phyloP scores from a whole-genome alignment of 306 rosid genomes.

The Quercus rubra region DNA sequence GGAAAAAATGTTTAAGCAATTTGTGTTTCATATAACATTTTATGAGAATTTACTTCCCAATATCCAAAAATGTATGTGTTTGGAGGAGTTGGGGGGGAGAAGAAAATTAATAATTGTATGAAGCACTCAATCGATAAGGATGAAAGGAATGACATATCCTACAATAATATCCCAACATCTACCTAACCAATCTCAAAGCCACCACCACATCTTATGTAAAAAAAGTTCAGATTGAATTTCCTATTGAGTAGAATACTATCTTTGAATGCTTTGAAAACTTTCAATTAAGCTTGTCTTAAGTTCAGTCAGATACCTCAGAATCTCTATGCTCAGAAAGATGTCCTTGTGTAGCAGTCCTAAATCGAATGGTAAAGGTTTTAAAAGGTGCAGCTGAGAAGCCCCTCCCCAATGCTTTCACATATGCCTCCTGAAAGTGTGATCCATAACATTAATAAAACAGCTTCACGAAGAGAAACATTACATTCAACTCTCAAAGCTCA shows the following conservation, averaged over 20 bases:
- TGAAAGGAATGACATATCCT: not conserved
- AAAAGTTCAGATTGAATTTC: not conserved
- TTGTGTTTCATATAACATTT: no score
- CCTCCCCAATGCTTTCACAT: slow-evolving; percentile 88
- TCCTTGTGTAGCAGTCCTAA: slow-evolving; percentile 25
- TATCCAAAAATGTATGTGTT: no score
- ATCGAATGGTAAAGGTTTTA: slow-evolving; percentile 68
- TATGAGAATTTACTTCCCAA: no score
- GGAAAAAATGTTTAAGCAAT: no score
- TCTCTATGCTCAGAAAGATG: slow-evolving; percentile 16
- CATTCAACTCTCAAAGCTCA: not conserved
- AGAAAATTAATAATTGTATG: not conserved
- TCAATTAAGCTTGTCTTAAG: not conserved
- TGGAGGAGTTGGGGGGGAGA: not conserved
- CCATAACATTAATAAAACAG: slow-evolving; percentile 10
- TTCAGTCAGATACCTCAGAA: slow-evolving; percentile 38
- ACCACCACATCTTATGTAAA: not conserved
- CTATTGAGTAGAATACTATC: not conserved
- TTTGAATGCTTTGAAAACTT: not conserved
- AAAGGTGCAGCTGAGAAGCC: slow-evolving; percentile 91
- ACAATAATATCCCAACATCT: no score
- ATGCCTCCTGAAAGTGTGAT: slow-evolving; percentile 19
- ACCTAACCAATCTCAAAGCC: no score
- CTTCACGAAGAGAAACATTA: not conserved
- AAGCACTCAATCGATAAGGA: not conserved